Evolutionary conservation across 345 rosid species (phyloP), one percentile per base, ranked within the genome.

Genomic region (Eucalyptus curtisii): DNA sequence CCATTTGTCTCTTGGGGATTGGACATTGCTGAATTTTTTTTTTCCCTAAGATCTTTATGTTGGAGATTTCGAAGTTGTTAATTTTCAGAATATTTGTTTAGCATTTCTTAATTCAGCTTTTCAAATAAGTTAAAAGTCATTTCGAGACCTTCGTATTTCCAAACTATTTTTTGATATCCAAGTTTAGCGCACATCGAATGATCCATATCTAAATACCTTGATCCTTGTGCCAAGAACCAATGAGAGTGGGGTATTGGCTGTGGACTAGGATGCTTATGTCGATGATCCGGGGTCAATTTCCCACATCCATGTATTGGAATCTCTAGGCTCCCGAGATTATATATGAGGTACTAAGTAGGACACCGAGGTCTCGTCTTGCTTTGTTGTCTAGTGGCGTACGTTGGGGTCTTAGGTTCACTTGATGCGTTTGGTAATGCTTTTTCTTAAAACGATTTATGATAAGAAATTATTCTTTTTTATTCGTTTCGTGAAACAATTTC

Each of bases 361-460:
- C 30, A 55, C 30, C 13, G 13, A 55, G 30, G 61, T 24, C 13
- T 55, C 0, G 6, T 24, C 61, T 55, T 55, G 13, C 61, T 1
- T 55, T 55, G 27, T 55, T 2, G 30, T 4, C 61, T 24, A 55
- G 61, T 55, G 61, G 61, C 2, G 3, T 1, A 30, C 6, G 1
- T 8, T 10, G 30, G 30, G 61, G 3, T 55, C 61, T 1, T 0
- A 55, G 0, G 30, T 55, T 53, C 12, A 37, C 40, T 37, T 37
- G 40, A 37, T 4, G 4, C 40, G 40, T 37, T 37, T 37, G 4
- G 40, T 37, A 37, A 37, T 4, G 40, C 40, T 37, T 37, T 37
- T 37, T 4, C 40, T 4, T 3, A 37, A 37, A 37, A 37, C 40
- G 4, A 37, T 37, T 37, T 37, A 3, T 37, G 40, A 37, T 37